phyloP scores from a whole-genome alignment of 2,329 filamentous ascomycete genomes.

The Colletotrichum sublineola region DNA sequence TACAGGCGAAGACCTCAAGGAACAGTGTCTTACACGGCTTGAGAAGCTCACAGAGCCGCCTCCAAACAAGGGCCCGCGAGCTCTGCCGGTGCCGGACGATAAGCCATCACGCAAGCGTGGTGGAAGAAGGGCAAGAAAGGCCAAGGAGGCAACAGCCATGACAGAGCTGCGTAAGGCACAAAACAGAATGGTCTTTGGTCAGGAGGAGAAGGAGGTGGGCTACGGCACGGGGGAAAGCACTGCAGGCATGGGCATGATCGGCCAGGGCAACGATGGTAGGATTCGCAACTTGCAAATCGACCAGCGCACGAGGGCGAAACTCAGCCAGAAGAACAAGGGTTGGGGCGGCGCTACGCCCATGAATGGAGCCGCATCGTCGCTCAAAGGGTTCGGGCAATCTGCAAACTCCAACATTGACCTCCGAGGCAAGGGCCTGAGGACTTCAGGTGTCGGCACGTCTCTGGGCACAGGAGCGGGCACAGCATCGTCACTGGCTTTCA shows the following conservation, averaged over 20 bases:
- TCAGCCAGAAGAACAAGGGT: conserved; percentile 94
- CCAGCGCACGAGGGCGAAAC: conserved; percentile 90
- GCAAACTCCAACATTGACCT: conserved; percentile 75
- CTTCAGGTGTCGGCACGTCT: conserved; percentile 83
- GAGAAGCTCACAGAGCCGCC: conserved; percentile 95
- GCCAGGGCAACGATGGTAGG: conserved; percentile 86
- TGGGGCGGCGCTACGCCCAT: conserved; percentile 83
- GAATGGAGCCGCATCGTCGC: conserved; percentile 80
- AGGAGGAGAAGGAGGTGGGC: conserved; percentile 93
- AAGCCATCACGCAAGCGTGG: conserved; percentile 95
- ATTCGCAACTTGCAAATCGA: conserved; percentile 92
- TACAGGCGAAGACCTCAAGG: conserved; percentile 84
- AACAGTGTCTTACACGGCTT: conserved; percentile 85
- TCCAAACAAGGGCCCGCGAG: conserved; percentile 87
- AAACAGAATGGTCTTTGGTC: conserved; percentile 95
- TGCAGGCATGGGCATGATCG: conserved; percentile 94
- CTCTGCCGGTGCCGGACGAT: conserved; percentile 92
- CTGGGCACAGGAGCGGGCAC: conserved; percentile 70
- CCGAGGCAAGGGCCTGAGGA: conserved; percentile 82
- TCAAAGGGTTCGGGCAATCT: conserved; percentile 80
- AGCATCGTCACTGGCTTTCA: conserved; percentile 90
- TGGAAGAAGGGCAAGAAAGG: conserved; percentile 88
- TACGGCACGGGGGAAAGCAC: conserved; percentile 90
- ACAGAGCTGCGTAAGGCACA: conserved; percentile 96
- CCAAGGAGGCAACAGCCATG: conserved; percentile 97